Conservation (phyloP, 345 rosid genomes). For the Populus simonii region DNA sequence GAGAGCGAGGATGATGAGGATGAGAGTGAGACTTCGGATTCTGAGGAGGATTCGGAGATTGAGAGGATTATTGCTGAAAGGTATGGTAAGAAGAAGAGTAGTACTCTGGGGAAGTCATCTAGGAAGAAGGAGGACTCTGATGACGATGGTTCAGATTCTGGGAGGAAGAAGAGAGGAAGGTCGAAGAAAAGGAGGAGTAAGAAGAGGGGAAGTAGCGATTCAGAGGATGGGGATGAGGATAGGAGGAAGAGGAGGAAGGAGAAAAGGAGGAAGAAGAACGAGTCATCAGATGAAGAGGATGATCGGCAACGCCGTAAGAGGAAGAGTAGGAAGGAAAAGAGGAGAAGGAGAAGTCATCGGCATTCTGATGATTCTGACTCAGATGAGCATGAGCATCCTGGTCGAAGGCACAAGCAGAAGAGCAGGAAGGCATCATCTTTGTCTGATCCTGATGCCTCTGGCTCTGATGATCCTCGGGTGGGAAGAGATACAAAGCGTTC, state of each 20-base stretch:
- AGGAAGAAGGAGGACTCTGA: slow-evolving; percentile 43
- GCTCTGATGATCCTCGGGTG: slow-evolving; percentile 49
- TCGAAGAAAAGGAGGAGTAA: slow-evolving; percentile 66
- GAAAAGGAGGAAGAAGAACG: slow-evolving; percentile 57
- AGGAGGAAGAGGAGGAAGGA: slow-evolving; percentile 54
- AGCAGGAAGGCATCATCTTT: slow-evolving; percentile 46
- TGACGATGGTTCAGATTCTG: slow-evolving; percentile 40
- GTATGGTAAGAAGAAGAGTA: slow-evolving; percentile 56
- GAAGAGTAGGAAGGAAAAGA: slow-evolving; percentile 44
- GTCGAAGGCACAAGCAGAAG: slow-evolving; percentile 41
- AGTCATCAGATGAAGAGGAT: slow-evolving; percentile 40
- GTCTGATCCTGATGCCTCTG: slow-evolving; percentile 50
- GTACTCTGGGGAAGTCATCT: slow-evolving; percentile 28
- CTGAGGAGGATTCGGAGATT: slow-evolving; percentile 80
- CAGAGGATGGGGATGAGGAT: slow-evolving; percentile 55
- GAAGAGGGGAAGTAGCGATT: slow-evolving; percentile 51
- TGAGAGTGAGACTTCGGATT: slow-evolving; percentile 77
- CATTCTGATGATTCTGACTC: slow-evolving; percentile 44
- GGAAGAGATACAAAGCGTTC: slow-evolving; percentile 59
- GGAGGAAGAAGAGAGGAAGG: slow-evolving; percentile 70
- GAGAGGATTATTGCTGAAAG: slow-evolving; percentile 86
- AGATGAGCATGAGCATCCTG: slow-evolving; percentile 36
- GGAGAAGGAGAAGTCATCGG: slow-evolving; percentile 46
- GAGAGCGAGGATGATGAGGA: slow-evolving; percentile 65
- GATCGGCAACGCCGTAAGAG: slow-evolving; percentile 24